These are phyloP conservation scores for Shiraia sp. DNA, from an alignment of 2,329 filamentous ascomycete species.

Conservation along the genomic window DNA sequence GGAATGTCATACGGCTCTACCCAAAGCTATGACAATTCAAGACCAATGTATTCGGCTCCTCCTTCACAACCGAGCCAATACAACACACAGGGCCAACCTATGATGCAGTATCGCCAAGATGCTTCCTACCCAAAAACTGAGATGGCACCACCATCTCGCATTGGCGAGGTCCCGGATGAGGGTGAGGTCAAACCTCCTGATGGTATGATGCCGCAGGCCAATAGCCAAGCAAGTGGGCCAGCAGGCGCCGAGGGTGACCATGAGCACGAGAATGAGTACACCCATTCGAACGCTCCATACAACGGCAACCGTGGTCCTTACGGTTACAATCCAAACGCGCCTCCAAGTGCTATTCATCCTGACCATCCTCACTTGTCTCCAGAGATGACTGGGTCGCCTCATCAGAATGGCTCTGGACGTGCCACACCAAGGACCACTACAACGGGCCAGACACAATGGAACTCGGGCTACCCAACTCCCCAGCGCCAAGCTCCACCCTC, in stretches of 20 bases:
- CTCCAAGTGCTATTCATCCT: conserved; percentile 66
- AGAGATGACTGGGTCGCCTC: conserved; percentile 82
- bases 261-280: conserved; percentile 81
- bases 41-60: conserved; percentile 76
- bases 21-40: conserved; percentile 74
- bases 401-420: conserved; percentile 79
- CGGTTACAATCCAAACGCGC: conserved; percentile 71
- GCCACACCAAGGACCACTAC: conserved; percentile 82
- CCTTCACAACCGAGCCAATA: conserved; percentile 71
- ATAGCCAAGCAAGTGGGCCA: conserved; percentile 56
- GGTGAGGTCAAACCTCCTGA: conserved; percentile 67
- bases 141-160: conserved; percentile 79
- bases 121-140: conserved; percentile 74
- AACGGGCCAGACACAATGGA: conserved; percentile 73
- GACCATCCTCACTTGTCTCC: conserved; percentile 78
- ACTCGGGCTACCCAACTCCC: conserved; percentile 74
- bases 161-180: conserved; percentile 63
- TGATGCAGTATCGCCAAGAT: conserved; percentile 64
- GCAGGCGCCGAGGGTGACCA: conserved; percentile 72
- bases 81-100: conserved; percentile 61
- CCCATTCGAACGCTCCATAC: conserved; percentile 75
- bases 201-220: conserved; percentile 57
- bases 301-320: conserved; percentile 74
- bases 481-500: conserved; percentile 70
- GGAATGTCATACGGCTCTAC: conserved; percentile 76